Base-by-base conservation (phyloP, 2,329 filamentous ascomycete genomes). In the Celoporthe dispersa region DNA sequence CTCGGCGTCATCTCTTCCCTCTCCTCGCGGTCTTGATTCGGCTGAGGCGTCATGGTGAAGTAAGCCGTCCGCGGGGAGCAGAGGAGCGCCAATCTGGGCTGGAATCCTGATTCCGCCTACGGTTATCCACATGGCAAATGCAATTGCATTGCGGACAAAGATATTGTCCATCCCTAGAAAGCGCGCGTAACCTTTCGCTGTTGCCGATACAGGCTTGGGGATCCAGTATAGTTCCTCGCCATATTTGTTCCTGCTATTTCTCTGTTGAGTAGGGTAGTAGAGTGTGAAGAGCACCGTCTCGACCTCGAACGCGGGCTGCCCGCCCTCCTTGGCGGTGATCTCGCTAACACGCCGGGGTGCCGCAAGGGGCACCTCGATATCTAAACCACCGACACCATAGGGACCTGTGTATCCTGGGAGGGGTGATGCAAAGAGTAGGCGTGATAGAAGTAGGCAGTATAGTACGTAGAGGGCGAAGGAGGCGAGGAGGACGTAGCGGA, bases 271-370 rank as follows among this genome's bases (percentile, higher is more conserved):
- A 2, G 70, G 70, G 16, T 72, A 72, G 62, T 70, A 72, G 5
- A 72, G 66, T 11, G 68, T 72, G 66, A 72, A 72, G n/a, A 72
- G 39, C 57, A 72, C 70, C 37, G 70, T 70, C 55, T 72, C 68
- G 5, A 72, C 68, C 51, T 72, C 65, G 33, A 72, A 72, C 14
- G 70, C 70, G 3, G 67, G 61, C 22, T 39, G 37, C 33, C 68
- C 70, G 48, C 33, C 41, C 2, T 51, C 66, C 63, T 33, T 70
- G 65, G 66, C 59, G 3, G 4, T 63, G 22, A 63, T 25, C 31
- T 66, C 57, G 12, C 57, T 72, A 57, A 72, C 66, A 16, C 55
- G 51, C 28, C 57, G 41, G 19, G 70, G 65, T 16, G 57, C 28
- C 11, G 67, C 61, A 3, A 72, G 70, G 1, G 68, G 65, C 2